Percentiles rank a stretch among this genome's conserved stretches.
Conservation (phyloP, 352 stramenopile genomes). For the Globisporangium cylindrosporum region DNA sequence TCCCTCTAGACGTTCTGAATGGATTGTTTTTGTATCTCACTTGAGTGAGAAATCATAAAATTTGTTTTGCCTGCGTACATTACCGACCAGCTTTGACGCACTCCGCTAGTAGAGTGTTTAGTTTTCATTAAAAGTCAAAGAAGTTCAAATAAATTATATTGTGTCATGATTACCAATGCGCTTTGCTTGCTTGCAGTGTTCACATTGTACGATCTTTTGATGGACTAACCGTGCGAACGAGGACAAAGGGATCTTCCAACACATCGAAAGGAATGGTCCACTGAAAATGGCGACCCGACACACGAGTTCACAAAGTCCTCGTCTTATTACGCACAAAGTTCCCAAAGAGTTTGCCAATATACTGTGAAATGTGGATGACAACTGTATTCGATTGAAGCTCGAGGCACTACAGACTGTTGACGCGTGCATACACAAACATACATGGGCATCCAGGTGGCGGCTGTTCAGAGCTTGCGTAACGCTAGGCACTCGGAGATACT, state of each 20-base stretch:
- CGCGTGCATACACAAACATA: no score
- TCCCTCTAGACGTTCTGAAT: neutral
- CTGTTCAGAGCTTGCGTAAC: neutral
- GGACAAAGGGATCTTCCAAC: no score
- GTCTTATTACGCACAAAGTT: no score
- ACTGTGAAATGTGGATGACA: no score
- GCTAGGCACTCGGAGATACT: neutral
- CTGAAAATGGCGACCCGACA: no score
- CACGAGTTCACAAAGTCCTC: no score
- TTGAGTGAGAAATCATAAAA: neutral
- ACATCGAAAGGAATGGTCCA: no score
- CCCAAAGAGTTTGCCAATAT: no score
- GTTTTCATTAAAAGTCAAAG: neutral
- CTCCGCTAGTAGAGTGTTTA: neutral
- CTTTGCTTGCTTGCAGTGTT: neutral
- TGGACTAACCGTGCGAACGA: no score
- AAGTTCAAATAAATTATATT: neutral
- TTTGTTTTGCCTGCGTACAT: neutral
- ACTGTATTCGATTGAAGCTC: no score
- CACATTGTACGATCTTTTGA: no score
- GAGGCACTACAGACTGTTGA: no score
- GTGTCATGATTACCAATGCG: neutral
- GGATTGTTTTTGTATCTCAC: neutral
- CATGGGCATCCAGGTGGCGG: neutral
- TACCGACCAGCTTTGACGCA: neutral